phyloP scores from a whole-genome alignment of 441 rosid genomes.

The Erodium trifolium region DNA sequence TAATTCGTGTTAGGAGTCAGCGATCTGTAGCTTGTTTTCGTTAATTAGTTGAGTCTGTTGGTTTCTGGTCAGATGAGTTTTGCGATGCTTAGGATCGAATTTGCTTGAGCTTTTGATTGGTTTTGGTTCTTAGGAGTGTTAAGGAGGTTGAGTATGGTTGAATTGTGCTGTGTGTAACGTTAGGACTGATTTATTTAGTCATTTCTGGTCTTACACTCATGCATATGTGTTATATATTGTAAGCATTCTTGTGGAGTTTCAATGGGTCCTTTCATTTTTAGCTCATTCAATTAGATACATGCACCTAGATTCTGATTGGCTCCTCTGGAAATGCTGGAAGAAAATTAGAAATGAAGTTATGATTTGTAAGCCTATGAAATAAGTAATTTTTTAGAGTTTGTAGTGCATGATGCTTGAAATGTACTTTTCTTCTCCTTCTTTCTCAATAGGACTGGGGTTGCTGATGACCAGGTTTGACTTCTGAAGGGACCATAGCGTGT shows the following conservation, averaged over 20 bases:
- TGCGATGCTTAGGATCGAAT: slow-evolving; percentile 19
- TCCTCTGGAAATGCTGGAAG: not conserved
- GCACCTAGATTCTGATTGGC: not conserved
- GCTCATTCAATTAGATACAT: too few relatives aligned
- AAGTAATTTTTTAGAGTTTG: not conserved
- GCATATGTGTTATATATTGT: not conserved
- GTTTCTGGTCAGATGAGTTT: slow-evolving; percentile 15
- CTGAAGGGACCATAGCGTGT: slow-evolving; percentile 3
- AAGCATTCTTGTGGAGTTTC: not conserved
- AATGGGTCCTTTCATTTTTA: not conserved
- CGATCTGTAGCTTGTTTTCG: slow-evolving; percentile 48
- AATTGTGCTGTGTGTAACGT: slow-evolving; percentile 13
- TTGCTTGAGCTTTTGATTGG: slow-evolving; percentile 14
- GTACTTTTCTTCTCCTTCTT: not conserved
- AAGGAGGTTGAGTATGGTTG: slow-evolving; percentile 13
- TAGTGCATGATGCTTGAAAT: slow-evolving; percentile 1
- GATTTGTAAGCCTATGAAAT: not conserved
- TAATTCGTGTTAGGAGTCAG: slow-evolving; percentile 18
- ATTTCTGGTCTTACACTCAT: not conserved
- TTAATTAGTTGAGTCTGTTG: slow-evolving; percentile 20
- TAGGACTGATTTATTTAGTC: not conserved
- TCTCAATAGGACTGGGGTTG: not conserved
- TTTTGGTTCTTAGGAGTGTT: slow-evolving; percentile 13
- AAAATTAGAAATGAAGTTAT: not conserved
- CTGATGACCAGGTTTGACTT: not conserved